Evolutionary conservation across 805 yeast genomes (phyloP).

Genomic region (Komagataella kurtzmanii): DNA sequence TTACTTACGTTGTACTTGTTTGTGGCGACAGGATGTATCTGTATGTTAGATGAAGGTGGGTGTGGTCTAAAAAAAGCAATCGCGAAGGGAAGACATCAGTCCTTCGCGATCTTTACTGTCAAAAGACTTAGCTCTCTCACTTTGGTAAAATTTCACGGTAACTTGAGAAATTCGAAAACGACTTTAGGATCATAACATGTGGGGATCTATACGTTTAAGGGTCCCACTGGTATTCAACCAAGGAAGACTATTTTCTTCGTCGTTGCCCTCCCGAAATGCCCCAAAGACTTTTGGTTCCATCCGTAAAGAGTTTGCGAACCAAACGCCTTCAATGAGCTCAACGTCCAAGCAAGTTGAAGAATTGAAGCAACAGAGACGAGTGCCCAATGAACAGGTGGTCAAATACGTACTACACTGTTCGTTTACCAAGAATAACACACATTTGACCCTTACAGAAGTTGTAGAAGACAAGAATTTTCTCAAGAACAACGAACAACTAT

Average conservation of each 20-base stretch:
- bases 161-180: background rate
- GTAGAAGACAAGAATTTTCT: constrained; percentile 49
- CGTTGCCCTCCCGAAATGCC: background rate
- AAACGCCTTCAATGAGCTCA: constrained; percentile 2
- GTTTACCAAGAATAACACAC: constrained; percentile 76
- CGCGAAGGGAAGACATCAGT: background rate
- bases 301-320: constrained; percentile 2
- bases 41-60: background rate
- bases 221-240: background rate
- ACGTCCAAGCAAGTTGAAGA: constrained; percentile 1
- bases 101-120: background rate
- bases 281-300: constrained; percentile 14
- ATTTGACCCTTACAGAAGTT: constrained; percentile 60
- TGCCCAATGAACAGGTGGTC: constrained; percentile 20
- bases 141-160: background rate
- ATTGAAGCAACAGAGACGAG: constrained; percentile 2
- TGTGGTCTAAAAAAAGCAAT: background rate
- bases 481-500: constrained; percentile 36
- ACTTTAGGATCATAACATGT: background rate
- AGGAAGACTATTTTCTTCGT: background rate
- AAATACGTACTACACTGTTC: constrained; percentile 65
- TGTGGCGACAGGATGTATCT: background rate
- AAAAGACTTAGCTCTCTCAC: background rate
- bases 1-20: background rate
- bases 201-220: background rate